These are phyloP conservation scores for Clitopilus passeckerianus DNA, from an alignment of 768 basidiomycete genomes.

Conservation along the genomic window DNA sequence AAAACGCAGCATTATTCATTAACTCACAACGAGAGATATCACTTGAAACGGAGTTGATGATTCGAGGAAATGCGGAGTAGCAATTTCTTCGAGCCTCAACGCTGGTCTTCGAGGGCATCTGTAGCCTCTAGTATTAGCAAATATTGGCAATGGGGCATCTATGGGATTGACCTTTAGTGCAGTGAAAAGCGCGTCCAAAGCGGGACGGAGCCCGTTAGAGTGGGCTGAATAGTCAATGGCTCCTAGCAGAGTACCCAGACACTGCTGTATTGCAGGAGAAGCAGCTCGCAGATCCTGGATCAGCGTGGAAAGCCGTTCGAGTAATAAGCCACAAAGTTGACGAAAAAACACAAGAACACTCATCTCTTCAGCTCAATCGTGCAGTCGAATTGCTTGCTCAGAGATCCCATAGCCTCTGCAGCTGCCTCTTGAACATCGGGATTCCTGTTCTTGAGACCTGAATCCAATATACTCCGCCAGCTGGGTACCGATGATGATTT, in stretches of 20 bases:
- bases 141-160: background rate
- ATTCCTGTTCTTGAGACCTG: slow-evolving; percentile 65
- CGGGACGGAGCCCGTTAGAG: slow-evolving; percentile 49
- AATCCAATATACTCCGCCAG: slow-evolving; percentile 70
- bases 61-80: slow-evolving; percentile 30
- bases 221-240: slow-evolving; percentile 57
- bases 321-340: slow-evolving; percentile 6
- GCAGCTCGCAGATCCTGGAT: slow-evolving; percentile 56
- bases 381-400: slow-evolving; percentile 68
- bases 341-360: slow-evolving; percentile 30
- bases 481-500: slow-evolving; percentile 39
- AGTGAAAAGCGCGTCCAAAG: slow-evolving; percentile 53
- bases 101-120: slow-evolving; percentile 24
- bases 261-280: slow-evolving; percentile 59
- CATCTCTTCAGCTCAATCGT: slow-evolving; percentile 66
- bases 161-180: slow-evolving; percentile 39
- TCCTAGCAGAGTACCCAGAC: slow-evolving; percentile 67
- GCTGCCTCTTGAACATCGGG: slow-evolving; percentile 70
- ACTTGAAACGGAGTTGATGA: slow-evolving; percentile 27
- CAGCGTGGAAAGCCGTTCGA: slow-evolving; percentile 35
- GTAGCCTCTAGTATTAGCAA: slow-evolving; percentile 15
- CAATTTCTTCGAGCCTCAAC: slow-evolving; percentile 61
- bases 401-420: slow-evolving; percentile 59
- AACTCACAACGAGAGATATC: slow-evolving; percentile 13
- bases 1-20: background rate